Evolutionary conservation across 306 rosid genomes (phyloP).

Genomic region (Morella rubra): DNA sequence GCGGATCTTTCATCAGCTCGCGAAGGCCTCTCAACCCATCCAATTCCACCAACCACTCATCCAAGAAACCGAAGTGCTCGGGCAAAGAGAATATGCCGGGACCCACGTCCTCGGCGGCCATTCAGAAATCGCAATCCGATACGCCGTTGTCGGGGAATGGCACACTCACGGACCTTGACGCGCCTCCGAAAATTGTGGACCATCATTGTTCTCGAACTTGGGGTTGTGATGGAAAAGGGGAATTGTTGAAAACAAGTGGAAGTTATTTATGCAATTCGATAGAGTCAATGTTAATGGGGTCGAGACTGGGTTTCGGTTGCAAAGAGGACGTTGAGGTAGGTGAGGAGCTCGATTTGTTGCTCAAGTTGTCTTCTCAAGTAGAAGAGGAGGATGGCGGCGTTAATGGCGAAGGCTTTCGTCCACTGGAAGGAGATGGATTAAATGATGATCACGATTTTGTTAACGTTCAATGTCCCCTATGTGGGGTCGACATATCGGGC

Average conservation of each 20-base stretch:
- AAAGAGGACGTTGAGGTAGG: constrained; percentile 31
- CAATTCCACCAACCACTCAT: constrained; percentile 18
- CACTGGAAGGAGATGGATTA: constrained; percentile 20
- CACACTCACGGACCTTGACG: constrained; percentile 59
- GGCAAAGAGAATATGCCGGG: constrained; percentile 54
- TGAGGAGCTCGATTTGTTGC: constrained; percentile 56
- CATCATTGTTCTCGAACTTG: constrained; percentile 27
- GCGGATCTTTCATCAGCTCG: constrained; percentile 10
- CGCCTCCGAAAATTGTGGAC: constrained; percentile 11
- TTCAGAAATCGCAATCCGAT: not conserved
- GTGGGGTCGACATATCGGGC: constrained; percentile 68
- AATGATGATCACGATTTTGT: constrained; percentile 32
- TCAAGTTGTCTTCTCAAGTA: constrained; percentile 40
- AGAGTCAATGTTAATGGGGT: constrained; percentile 57
- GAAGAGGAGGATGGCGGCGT: constrained; percentile 29
- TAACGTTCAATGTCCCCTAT: constrained; percentile 62
- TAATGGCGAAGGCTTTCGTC: constrained; percentile 10
- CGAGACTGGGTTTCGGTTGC: constrained; percentile 25
- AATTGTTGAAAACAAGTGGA: constrained; percentile 28
- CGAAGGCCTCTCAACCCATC: constrained; percentile 26
- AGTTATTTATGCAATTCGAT: constrained; percentile 58
- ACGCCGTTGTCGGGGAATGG: constrained; percentile 20
- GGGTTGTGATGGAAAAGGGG: constrained; percentile 24
- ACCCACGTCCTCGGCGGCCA: constrained; percentile 18
- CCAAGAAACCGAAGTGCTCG: constrained; percentile 45